These are phyloP conservation scores for Arxiozyma slooffiae DNA, from an alignment of 1,139 yeast species.

Conservation along the genomic window DNA sequence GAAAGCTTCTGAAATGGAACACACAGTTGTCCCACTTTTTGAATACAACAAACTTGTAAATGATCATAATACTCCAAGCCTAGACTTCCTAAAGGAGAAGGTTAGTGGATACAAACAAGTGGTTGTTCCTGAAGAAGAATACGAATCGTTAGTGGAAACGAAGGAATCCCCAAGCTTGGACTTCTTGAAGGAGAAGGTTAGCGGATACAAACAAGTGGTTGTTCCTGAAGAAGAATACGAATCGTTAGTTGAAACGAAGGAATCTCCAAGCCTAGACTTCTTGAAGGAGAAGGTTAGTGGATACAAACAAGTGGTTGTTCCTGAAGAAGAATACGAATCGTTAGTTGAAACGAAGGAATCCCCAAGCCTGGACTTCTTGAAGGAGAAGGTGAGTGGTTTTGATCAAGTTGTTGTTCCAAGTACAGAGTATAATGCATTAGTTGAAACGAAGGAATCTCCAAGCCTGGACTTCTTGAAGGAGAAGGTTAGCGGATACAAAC, in stretches of 20 bases:
- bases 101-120: neutral
- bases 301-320: too few relatives aligned
- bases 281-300: slow-evolving; percentile 10
- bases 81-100: slow-evolving; percentile 9
- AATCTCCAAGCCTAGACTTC: slow-evolving; percentile 15
- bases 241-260: neutral
- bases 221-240: slow-evolving; percentile 15
- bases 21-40: neutral
- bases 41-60: slow-evolving; percentile 13
- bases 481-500: too few relatives aligned
- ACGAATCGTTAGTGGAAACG: neutral
- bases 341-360: too few relatives aligned
- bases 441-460: too few relatives aligned
- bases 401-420: too few relatives aligned
- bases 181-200: slow-evolving; percentile 22
- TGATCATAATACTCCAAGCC: slow-evolving; percentile 4
- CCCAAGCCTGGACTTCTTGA: too few relatives aligned
- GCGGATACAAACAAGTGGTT: neutral
- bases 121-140: neutral
- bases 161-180: slow-evolving; percentile 1
- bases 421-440: too few relatives aligned
- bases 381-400: too few relatives aligned
- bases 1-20: slow-evolving; percentile 1
- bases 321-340: too few relatives aligned
- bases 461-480: too few relatives aligned